These are phyloP conservation scores for Flaveria bidentis DNA, from an alignment of 129 eudicot genomes.

Conservation along the genomic window DNA sequence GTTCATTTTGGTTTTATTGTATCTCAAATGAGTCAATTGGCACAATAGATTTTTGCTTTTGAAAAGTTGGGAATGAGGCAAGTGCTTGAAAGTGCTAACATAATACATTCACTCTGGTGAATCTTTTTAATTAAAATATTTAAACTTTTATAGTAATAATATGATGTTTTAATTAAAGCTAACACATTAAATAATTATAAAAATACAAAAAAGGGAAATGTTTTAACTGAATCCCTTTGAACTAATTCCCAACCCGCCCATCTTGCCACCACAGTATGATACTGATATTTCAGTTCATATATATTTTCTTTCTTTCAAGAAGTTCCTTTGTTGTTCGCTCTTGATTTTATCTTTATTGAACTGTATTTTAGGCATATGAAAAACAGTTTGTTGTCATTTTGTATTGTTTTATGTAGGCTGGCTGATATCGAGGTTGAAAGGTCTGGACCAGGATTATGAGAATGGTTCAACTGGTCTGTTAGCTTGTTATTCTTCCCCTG, in stretches of 20 bases:
- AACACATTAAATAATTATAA: not conserved
- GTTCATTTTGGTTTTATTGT: not conserved
- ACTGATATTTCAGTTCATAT: not conserved
- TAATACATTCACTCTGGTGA: not conserved
- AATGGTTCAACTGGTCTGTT: slow-evolving; percentile 35
- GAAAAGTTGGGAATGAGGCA: not conserved
- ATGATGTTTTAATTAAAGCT: not conserved
- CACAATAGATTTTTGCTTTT: not conserved
- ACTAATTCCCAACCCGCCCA: not conserved
- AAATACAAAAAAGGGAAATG: not conserved
- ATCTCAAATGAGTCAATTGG: not conserved
- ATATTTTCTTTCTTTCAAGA: not conserved
- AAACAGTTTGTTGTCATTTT: not conserved
- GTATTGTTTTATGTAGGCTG: slow-evolving; percentile 50
- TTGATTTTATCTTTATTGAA: not conserved
- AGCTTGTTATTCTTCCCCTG: slow-evolving; percentile 56
- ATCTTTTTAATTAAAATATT: not conserved
- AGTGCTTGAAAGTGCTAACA: not conserved
- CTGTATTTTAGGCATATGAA: not conserved
- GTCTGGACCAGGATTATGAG: slow-evolving; percentile 44
- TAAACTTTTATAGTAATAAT: not conserved
- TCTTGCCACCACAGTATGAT: not conserved
- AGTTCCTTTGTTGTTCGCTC: not conserved
- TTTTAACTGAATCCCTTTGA: not conserved
- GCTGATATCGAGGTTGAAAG: slow-evolving; percentile 62